Conservation (phyloP, 495 filamentous ascomycete genomes). For the Neurospora sp. region DNA sequence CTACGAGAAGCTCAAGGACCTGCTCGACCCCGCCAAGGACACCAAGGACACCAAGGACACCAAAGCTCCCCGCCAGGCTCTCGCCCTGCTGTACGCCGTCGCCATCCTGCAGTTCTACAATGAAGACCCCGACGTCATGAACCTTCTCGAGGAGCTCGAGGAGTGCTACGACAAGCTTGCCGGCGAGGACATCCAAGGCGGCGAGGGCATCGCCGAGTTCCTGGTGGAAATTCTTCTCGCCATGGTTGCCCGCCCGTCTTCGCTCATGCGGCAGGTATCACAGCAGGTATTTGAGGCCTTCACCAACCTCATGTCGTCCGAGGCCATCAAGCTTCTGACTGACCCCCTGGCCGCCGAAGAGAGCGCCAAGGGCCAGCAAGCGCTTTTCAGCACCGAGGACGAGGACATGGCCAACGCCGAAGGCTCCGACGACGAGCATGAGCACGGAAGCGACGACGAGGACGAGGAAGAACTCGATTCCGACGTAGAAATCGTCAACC, state of each 20-base stretch:
- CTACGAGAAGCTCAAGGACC: conserved; percentile 53
- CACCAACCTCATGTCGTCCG: conserved; percentile 56
- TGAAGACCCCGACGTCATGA: conserved; percentile 67
- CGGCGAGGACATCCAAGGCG: conserved; percentile 14
- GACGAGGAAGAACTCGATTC: conserved; percentile 28
- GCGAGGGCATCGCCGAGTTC: conserved; percentile 55
- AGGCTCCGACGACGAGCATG: conserved; percentile 23
- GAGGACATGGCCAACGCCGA: conserved; percentile 41
- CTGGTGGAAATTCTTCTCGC: conserved; percentile 81
- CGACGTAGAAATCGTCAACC: conserved; percentile 34
- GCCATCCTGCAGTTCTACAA: conserved; percentile 83
- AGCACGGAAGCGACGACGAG: conserved; percentile 14
- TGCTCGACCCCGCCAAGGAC: conserved; percentile 51
- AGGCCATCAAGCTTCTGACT: conserved; percentile 63
- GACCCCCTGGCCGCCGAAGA: conserved; percentile 70
- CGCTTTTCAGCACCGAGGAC: conserved; percentile 70
- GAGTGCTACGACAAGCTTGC: conserved; percentile 48
- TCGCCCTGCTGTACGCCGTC: conserved; percentile 76
- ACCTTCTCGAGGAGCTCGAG: conserved; percentile 27
- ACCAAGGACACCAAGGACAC: conserved; percentile 27
- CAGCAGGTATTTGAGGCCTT: conserved; percentile 80
- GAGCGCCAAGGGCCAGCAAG: conserved; percentile 69
- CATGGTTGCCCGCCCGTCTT: conserved; percentile 77
- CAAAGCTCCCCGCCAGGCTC: conserved; percentile 42
- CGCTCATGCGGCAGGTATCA: conserved; percentile 74